A percentile compares a stretch with the other conserved stretches of the same genome.
These are phyloP conservation scores for Tetraselmis chui DNA, from an alignment of 139 green algal species.

Conservation along the genomic window DNA sequence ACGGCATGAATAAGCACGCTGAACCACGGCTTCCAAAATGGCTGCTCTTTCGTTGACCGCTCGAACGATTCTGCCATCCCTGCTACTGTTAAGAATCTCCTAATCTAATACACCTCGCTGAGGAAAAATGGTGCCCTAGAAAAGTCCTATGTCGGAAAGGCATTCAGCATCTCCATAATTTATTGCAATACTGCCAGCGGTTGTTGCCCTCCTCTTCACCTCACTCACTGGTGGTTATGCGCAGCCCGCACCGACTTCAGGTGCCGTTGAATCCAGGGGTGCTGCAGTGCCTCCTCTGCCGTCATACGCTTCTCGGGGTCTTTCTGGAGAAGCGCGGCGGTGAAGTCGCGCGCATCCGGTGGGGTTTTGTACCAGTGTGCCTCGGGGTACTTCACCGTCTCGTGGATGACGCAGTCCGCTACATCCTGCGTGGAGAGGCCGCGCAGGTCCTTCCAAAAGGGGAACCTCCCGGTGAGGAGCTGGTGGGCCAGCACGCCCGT, in stretches of 20 bases:
- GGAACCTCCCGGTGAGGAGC: not conserved
- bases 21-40: too few species aligned
- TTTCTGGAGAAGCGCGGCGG: not conserved
- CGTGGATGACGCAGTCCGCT: not conserved
- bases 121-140: too few species aligned
- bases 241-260: not conserved
- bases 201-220: too few species aligned
- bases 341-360: not conserved
- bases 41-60: too few species aligned
- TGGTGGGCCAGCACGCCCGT: not conserved
- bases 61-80: too few species aligned
- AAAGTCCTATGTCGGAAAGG: too few species aligned
- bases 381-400: not conserved
- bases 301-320: conserved; percentile 55
- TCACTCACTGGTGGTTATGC: too few species aligned
- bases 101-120: too few species aligned
- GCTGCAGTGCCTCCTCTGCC: conserved; percentile 61
- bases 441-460: not conserved
- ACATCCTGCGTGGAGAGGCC: not conserved
- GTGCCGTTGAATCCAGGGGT: conserved; percentile 66
- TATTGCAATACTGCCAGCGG: too few species aligned
- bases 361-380: not conserved
- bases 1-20: too few species aligned
- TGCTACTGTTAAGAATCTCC: too few species aligned
- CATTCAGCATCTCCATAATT: too few species aligned